A percentile compares a stretch with the other conserved stretches of the same genome.
phyloP scores from a whole-genome alignment of 768 basidiomycete genomes.

The Suillus hirtellus region DNA sequence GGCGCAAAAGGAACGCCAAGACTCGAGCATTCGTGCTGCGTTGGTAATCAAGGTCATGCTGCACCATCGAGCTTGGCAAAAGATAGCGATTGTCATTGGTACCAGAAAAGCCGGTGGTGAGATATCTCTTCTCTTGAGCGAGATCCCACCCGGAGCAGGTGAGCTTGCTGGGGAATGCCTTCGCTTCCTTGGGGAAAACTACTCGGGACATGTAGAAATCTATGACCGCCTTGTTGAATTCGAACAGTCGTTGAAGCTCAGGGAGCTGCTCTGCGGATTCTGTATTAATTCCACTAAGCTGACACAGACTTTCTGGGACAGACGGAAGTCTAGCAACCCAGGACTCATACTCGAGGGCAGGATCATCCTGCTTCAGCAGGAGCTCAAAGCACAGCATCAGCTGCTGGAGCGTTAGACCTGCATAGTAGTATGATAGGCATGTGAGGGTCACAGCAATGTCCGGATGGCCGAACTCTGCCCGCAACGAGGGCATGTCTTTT shows the following conservation, averaged over 20 bases:
- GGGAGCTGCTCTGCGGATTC: conserved; percentile 2
- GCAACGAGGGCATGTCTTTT: neutral
- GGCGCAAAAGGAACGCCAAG: conserved; percentile 22
- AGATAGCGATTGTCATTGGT: conserved; percentile 31
- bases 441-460: neutral
- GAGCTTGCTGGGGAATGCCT: conserved; percentile 26
- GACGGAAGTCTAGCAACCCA: neutral
- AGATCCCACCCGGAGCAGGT: conserved; percentile 32
- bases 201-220: conserved; percentile 28
- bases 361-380: neutral
- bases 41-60: neutral
- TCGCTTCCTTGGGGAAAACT: conserved; percentile 31
- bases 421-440: neutral
- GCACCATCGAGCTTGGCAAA: neutral
- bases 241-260: conserved; percentile 19
- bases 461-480: neutral
- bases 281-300: neutral
- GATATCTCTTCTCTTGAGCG: conserved; percentile 19
- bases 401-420: neutral
- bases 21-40: conserved; percentile 13
- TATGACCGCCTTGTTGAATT: conserved; percentile 23
- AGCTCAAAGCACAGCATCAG: neutral
- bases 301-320: neutral
- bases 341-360: neutral
- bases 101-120: conserved; percentile 24